These are phyloP conservation scores for Cantharellus anzutake DNA, from an alignment of 768 basidiomycete species.

Conservation along the genomic window DNA sequence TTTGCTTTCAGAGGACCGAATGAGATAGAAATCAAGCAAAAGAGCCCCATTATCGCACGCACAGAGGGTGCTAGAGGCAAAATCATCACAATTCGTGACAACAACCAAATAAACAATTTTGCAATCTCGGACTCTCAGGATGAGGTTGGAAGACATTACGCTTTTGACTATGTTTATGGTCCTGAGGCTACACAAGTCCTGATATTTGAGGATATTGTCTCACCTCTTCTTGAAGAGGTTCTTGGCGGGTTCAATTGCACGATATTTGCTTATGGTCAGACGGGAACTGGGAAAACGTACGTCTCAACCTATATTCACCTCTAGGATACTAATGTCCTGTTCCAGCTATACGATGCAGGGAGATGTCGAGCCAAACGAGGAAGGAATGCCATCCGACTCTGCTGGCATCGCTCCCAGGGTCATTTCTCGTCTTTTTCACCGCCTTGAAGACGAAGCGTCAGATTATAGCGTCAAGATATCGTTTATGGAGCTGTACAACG, in stretches of 20 bases:
- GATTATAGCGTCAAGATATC: constrained; percentile 92
- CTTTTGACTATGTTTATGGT: constrained; percentile 90
- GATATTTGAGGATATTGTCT: constrained; percentile 86
- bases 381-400: constrained; percentile 72
- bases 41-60: constrained; percentile 72
- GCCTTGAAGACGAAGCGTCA: constrained; percentile 51
- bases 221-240: constrained; percentile 87
- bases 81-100: constrained; percentile 65
- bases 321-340: constrained; percentile 1
- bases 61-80: constrained; percentile 58
- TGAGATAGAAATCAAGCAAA: constrained; percentile 64
- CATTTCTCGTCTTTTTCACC: constrained; percentile 76
- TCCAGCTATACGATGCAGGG: constrained; percentile 87
- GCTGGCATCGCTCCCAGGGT: constrained; percentile 95
- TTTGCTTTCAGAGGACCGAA: constrained; percentile 31
- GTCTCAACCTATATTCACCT: background rate
- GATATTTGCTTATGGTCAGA: constrained; percentile 95
- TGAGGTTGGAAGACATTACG: constrained; percentile 49
- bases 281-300: constrained; percentile 92
- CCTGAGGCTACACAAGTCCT: constrained; percentile 91
- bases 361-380: constrained; percentile 60
- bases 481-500: constrained; percentile 92
- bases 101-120: constrained; percentile 45
- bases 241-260: constrained; percentile 92
- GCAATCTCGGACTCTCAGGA: constrained; percentile 55